Evolutionary conservation across 768 basidiomycete genomes (phyloP), one percentile per base, ranked within the genome.

Genomic region (Pisolithus microcarpus): DNA sequence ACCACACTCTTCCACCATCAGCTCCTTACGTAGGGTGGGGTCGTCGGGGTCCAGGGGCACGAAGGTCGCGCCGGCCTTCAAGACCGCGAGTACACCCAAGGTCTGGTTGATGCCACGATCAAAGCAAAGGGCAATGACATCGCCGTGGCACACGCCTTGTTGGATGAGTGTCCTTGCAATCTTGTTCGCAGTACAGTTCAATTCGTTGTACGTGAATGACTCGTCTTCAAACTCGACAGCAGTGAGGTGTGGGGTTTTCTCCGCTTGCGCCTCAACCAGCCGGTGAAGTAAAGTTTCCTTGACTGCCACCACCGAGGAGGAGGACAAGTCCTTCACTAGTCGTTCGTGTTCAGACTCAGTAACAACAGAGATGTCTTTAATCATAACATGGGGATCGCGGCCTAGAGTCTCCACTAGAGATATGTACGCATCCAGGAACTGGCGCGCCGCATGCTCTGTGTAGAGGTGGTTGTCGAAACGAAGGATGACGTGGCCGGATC

Each of bases 181-280:
- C 26, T 65, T 63, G 47, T 71, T 70, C 5, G 70, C 61, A 38
- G 53, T 58, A 5, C 52, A 31, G 23, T 70, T 69, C 13, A 72
- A 60, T 28, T 66, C 62, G 15, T 57, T 44, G 52, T 65, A 71
- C 0, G 69, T 67, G 34, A 71, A 38, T 0, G 60, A 53, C 43
- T 70, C 56, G 38, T 57, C 55, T 31, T 60, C 65, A 18, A 66
- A 65, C 42, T 66, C 64, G 23, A 65, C 18, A 13, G 65, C 64
- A 7, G 57, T 48, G 39, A 56, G 31, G 16, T 21, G 23, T 3
- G 64, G 65, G 7, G 65, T 62, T 37, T 45, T 61, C 44, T 52
- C 43, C 23, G 45, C 39, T 42, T 57, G 56, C 9, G 37, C 53
- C 26, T 54, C 56, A 44, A 56, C 52, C 2, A 57, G 49, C 28